Evolutionary conservation across 2,329 filamentous ascomycete genomes (phyloP), one percentile per base, ranked within the genome.

Genomic region (Trichophyton verrucosum): DNA sequence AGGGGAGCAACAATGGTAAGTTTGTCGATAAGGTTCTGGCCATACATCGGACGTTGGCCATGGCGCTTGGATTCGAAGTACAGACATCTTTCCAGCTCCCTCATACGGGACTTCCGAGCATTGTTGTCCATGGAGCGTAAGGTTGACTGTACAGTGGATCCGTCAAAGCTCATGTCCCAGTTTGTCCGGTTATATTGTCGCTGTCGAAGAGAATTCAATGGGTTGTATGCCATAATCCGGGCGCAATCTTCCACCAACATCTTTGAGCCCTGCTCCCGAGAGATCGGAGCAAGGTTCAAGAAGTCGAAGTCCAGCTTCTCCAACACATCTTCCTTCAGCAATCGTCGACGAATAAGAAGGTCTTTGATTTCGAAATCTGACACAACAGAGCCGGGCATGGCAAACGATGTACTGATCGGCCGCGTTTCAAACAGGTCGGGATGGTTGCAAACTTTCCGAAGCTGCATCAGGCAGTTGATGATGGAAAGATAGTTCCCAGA

Each of bases 401-500:
- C 89, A 72, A 96, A 95, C 0, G 94, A 97, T 0, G 92, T 99
- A 75, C 95, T 94, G 68, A 99, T 97, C 0, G 91, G 91, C 15
- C 94, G 85, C 62, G 95, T 95, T 66, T 97, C 88, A 68, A 99
- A 99, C 7, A 99, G 80, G 74, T 99, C 94, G 0, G 94, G 95
- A 70, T 99, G 94, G 67, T 99, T 99, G 80, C 94, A 99, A 58
- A 99, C 95, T 72, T 97, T 96, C 57, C 94, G 86, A 59, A 99
- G 80, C 71, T 96, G 94, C 91, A 99, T 96, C 58, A 99, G 77
- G 73, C 95, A 97, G 72, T 96, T 96, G 75, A 97, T 97, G 71
- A 99, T 96, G 17, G 91, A 96, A 65, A 99, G 84, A 72, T 96
- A 96, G 69, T 97, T 99, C 30, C 94, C 94, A 1, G 89, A 95